Conservation (phyloP, 2,329 filamentous ascomycete species). For the Xylaria multiplex region DNA sequence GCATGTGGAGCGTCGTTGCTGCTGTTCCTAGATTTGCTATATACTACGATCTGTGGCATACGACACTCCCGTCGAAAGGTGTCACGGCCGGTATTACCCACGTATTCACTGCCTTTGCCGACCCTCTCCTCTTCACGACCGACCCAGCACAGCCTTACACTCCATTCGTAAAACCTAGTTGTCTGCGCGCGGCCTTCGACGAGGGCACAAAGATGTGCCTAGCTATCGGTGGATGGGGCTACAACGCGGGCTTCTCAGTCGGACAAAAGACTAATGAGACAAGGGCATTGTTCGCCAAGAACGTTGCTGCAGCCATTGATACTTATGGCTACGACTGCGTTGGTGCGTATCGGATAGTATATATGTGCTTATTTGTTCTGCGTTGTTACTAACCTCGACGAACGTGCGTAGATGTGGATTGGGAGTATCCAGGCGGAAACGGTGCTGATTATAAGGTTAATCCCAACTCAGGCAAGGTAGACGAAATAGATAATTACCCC, state of each 20-base stretch:
- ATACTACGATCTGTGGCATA: slow-evolving; percentile 47
- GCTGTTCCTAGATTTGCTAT: slow-evolving; percentile 42
- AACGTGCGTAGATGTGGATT: slow-evolving; percentile 64
- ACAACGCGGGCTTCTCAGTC: slow-evolving; percentile 69
- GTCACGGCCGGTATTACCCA: slow-evolving; percentile 46
- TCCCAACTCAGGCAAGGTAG: slow-evolving; percentile 68
- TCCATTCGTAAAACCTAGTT: slow-evolving; percentile 43
- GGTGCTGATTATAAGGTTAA: slow-evolving; percentile 74
- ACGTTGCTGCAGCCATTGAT: slow-evolving; percentile 71
- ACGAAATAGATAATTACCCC: slow-evolving; percentile 72
- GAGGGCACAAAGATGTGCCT: slow-evolving; percentile 70
- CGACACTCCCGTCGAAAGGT: slow-evolving; percentile 33
- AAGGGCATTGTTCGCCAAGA: slow-evolving; percentile 69
- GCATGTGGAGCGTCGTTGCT: slow-evolving; percentile 34
- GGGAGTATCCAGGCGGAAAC: slow-evolving; percentile 73
- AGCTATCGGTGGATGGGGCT: slow-evolving; percentile 80
- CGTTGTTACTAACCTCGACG: slow-evolving; percentile 13
- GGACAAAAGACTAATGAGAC: slow-evolving; percentile 63
- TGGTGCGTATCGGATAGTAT: slow-evolving; percentile 52
- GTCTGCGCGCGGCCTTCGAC: slow-evolving; percentile 59
- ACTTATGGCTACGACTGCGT: slow-evolving; percentile 74
- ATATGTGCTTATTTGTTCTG: background rate
- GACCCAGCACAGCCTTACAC: slow-evolving; percentile 39
- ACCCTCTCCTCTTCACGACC: slow-evolving; percentile 44
- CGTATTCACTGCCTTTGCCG: slow-evolving; percentile 47